Base-by-base conservation (phyloP, 805 yeast genomes). In the Ogataea siamensis region DNA sequence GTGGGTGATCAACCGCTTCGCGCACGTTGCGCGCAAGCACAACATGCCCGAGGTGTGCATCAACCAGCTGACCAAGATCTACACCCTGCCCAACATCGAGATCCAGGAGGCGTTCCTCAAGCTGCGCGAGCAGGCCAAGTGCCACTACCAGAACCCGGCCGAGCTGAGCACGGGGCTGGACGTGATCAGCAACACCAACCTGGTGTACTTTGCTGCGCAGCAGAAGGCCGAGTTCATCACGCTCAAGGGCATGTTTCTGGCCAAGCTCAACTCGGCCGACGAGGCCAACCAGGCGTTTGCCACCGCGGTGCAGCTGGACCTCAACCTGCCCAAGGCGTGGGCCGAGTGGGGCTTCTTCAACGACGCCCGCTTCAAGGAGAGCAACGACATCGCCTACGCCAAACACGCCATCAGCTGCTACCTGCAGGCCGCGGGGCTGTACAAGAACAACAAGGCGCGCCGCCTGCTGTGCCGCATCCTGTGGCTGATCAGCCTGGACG, bases 261-360 rank as follows among this genome's bases (percentile, higher is more conserved):
- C 95, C 14, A 91, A 88, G 58, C 69, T 93, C 51, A 82, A 87
- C 50, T 91, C 87, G 30, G 80, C 80, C 47, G 98, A 91, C 43
- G 97, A 91, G 53, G 98, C 99, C 10, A 89, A 93, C 57, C 95
- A 93, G 58, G 96, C 96, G 0, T 93, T 93, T 67, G 96, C 98
- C 2, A 87, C 97, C 2, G 96, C 99, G 1, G 97, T 93, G 13
- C 98, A 93, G 61, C 80, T 93, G 40, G 99, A 94, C 55, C 73
- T 91, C 50, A 87, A 89, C 53, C 64, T 93, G 32, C 96, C 98
- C 2, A 91, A 93, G 60, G 98, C 99, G 0, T 93, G 99, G 99
- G 98, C 97, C 3, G 97, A 94, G 59, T 93, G 99, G 99, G 99
- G 99, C 44, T 79, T 81, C 58, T 93, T 87, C 66, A 89, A 89